A percentile compares a stretch with the other conserved stretches of the same genome.
Evolutionary conservation across 2,329 filamentous ascomycete genomes (phyloP).

Genomic region (Cytospora piceicola): DNA sequence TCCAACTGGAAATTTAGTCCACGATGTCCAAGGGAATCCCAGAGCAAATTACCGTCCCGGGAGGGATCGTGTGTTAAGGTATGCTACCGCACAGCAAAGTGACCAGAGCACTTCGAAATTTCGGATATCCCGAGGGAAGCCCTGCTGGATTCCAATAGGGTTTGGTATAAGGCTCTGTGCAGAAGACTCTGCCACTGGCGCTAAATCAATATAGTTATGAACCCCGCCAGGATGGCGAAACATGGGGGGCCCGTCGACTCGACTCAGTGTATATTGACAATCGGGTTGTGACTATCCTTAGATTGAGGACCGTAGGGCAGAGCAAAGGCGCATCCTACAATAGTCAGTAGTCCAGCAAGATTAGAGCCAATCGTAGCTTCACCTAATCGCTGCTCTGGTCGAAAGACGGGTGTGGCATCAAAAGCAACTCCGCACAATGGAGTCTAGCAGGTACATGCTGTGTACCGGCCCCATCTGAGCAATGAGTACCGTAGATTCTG

Average conservation of each 20-base stretch:
- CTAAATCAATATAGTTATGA: neutral
- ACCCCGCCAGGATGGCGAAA: neutral
- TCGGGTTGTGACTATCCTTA: neutral
- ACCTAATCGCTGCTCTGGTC: neutral
- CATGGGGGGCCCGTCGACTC: no score
- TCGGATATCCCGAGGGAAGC: no score
- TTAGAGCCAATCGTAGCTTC: constrained; percentile 9
- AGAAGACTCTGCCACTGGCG: neutral
- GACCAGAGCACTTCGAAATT: neutral
- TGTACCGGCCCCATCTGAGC: neutral
- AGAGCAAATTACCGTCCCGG: neutral
- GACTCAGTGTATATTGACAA: neutral
- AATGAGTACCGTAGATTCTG: neutral
- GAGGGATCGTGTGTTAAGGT: neutral
- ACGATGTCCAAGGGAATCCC: neutral
- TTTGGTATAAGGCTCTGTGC: neutral
- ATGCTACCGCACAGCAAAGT: neutral
- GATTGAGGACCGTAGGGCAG: constrained; percentile 6
- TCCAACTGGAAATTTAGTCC: neutral
- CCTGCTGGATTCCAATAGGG: neutral
- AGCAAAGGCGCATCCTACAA: constrained; percentile 14
- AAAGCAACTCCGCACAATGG: neutral
- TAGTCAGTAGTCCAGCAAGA: constrained; percentile 16
- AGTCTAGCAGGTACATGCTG: neutral
- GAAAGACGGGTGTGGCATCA: neutral